Percentiles rank a stretch among this genome's conserved stretches.
These are phyloP conservation scores for Paxillus rubicundulus DNA, from an alignment of 768 basidiomycete species.

Conservation along the genomic window DNA sequence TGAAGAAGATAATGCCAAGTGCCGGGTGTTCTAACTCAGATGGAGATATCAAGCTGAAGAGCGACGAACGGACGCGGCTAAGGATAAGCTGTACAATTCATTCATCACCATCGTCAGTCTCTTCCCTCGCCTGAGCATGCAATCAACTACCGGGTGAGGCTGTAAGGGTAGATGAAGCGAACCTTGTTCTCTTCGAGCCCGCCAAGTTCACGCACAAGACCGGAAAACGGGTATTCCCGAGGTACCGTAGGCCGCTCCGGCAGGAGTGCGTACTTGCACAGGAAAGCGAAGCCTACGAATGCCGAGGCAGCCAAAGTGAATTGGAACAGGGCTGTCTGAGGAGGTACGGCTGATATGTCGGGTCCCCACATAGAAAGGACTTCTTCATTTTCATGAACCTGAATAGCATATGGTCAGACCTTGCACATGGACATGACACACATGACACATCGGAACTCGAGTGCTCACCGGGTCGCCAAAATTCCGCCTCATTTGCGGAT, in stretches of 20 bases:
- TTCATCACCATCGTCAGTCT: slow-evolving; percentile 31
- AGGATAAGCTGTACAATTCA: slow-evolving; percentile 20
- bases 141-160: slow-evolving; percentile 1
- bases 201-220: slow-evolving; percentile 74
- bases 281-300: slow-evolving; percentile 63
- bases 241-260: slow-evolving; percentile 66
- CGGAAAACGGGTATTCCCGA: slow-evolving; percentile 74
- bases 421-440: slow-evolving; percentile 2
- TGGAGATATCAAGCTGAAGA: neutral
- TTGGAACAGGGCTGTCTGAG: slow-evolving; percentile 59
- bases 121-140: slow-evolving; percentile 36
- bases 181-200: slow-evolving; percentile 80
- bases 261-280: slow-evolving; percentile 52
- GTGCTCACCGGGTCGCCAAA: slow-evolving; percentile 70
- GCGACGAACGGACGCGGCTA: neutral
- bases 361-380: slow-evolving; percentile 86
- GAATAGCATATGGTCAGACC: slow-evolving; percentile 15
- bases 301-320: slow-evolving; percentile 59
- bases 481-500: slow-evolving; percentile 72
- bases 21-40: slow-evolving; percentile 1
- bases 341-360: slow-evolving; percentile 62
- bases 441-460: slow-evolving; percentile 7
- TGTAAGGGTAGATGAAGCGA: slow-evolving; percentile 13
- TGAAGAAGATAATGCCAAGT: neutral
- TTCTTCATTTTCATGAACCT: slow-evolving; percentile 84